These are phyloP conservation scores for Zelopaecilomyces penicillatus DNA, from an alignment of 2,329 filamentous ascomycete genomes.

Conservation along the genomic window DNA sequence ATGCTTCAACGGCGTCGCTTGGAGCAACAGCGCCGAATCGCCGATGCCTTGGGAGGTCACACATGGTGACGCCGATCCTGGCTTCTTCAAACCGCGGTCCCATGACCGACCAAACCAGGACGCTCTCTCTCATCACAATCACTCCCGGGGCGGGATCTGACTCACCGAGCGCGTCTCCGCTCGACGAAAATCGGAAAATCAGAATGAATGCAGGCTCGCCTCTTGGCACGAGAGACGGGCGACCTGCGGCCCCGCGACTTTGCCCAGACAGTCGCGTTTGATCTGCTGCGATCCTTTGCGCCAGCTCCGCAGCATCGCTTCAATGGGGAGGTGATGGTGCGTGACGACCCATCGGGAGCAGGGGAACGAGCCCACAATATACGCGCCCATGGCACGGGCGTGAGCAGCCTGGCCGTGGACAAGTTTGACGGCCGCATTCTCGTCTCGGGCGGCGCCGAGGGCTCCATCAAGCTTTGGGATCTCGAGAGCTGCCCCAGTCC, in stretches of 20 bases:
- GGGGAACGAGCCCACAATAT: conserved; percentile 28
- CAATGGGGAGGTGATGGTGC: conserved; percentile 39
- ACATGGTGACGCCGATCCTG: too few relatives aligned
- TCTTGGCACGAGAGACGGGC: conserved; percentile 70
- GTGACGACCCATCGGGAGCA: conserved; percentile 11
- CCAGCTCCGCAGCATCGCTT: conserved; percentile 61
- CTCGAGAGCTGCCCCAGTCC: conserved; percentile 53
- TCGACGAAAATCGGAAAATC: too few relatives aligned
- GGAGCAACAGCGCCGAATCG: too few relatives aligned
- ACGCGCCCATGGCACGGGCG: conserved; percentile 68
- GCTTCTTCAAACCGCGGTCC: too few relatives aligned
- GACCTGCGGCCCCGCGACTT: conserved; percentile 55
- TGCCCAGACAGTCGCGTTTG: conserved; percentile 55
- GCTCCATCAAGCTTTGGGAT: conserved; percentile 80
- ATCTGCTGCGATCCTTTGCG: conserved; percentile 61
- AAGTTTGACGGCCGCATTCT: conserved; percentile 70
- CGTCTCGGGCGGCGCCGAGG: conserved; percentile 78
- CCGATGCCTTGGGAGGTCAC: too few relatives aligned
- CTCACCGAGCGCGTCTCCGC: conserved; percentile 6
- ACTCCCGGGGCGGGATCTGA: too few relatives aligned
- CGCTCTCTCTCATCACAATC: too few relatives aligned
- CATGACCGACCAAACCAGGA: too few relatives aligned
- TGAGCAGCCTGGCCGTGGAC: conserved; percentile 72
- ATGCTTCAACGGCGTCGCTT: too few relatives aligned
- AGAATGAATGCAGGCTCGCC: conserved; percentile 60